These are phyloP conservation scores for Begonia fuchsioides DNA, from an alignment of 306 rosid species.

Conservation along the genomic window DNA sequence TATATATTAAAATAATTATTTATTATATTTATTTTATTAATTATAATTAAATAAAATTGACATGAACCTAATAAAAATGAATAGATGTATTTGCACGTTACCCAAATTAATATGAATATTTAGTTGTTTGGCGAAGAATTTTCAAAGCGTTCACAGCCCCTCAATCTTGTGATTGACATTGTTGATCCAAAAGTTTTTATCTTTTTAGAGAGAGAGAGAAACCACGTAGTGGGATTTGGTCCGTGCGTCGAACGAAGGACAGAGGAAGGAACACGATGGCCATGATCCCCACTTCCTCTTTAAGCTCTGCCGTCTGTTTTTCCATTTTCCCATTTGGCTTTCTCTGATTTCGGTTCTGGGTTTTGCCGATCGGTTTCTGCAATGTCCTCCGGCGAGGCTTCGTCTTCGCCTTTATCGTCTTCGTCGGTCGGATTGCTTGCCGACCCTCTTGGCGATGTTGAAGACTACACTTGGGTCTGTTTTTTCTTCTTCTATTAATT, in stretches of 20 bases:
- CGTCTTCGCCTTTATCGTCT: slow-evolving; percentile 10
- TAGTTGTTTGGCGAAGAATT: too few species aligned
- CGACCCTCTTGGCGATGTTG: slow-evolving; percentile 43
- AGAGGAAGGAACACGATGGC: slow-evolving; percentile 42
- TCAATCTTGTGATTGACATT: not conserved
- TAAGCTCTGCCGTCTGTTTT: not conserved
- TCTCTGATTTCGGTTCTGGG: not conserved
- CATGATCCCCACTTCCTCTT: slow-evolving; percentile 1
- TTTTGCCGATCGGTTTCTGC: not conserved
- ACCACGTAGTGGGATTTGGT: slow-evolving; percentile 34
- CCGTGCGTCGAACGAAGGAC: slow-evolving; percentile 48
- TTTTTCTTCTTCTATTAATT: too few species aligned
- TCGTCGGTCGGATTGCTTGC: slow-evolving; percentile 7
- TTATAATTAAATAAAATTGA: too few species aligned
- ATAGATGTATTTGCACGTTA: too few species aligned
- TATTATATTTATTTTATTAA: too few species aligned
- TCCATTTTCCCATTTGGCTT: not conserved
- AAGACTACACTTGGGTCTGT: slow-evolving; percentile 62
- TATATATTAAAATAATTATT: too few species aligned
- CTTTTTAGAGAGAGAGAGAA: slow-evolving; percentile 1
- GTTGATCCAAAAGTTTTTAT: too few species aligned
- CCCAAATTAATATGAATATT: too few species aligned
- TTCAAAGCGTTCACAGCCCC: slow-evolving; percentile 1
- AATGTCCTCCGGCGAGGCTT: slow-evolving; percentile 31
- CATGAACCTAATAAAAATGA: too few species aligned